Conservation (phyloP, 345 rosid species). For the Lumnitzera racemosa region DNA sequence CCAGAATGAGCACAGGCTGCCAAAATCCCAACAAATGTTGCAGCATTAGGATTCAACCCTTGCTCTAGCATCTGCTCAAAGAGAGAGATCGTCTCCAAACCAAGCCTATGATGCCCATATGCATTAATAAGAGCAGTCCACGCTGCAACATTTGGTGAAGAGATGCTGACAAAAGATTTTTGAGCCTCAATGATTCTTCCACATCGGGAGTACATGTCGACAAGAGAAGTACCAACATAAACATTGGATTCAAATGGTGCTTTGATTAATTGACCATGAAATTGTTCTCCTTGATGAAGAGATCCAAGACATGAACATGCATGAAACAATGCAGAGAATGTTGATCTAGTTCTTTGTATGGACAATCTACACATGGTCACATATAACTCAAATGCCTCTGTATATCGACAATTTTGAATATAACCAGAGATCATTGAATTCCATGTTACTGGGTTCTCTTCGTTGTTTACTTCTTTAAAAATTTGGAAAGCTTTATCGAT, state of each 20-base stretch:
- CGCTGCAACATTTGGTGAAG: constrained; percentile 41
- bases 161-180: constrained; percentile 32
- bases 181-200: constrained; percentile 45
- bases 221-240: constrained; percentile 48
- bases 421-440: constrained; percentile 50
- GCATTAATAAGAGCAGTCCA: constrained; percentile 59
- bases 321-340: constrained; percentile 43
- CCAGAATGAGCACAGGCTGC: constrained; percentile 44
- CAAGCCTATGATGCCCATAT: constrained; percentile 49
- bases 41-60: constrained; percentile 36
- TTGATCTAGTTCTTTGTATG: constrained; percentile 34
- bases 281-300: constrained; percentile 41
- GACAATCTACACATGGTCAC: constrained; percentile 22
- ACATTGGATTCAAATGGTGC: constrained; percentile 35
- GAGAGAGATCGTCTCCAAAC: constrained; percentile 32
- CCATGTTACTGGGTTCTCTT: constrained; percentile 51
- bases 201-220: constrained; percentile 62
- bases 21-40: constrained; percentile 45
- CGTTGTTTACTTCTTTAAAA: constrained; percentile 37
- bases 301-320: constrained; percentile 55
- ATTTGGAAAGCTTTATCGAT: constrained; percentile 39
- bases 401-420: constrained; percentile 31
- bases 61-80: constrained; percentile 36
- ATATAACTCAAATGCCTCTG: constrained; percentile 36
- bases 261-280: constrained; percentile 43